phyloP scores from a whole-genome alignment of 352 stramenopile species.

The Phytophthora rubi region DNA sequence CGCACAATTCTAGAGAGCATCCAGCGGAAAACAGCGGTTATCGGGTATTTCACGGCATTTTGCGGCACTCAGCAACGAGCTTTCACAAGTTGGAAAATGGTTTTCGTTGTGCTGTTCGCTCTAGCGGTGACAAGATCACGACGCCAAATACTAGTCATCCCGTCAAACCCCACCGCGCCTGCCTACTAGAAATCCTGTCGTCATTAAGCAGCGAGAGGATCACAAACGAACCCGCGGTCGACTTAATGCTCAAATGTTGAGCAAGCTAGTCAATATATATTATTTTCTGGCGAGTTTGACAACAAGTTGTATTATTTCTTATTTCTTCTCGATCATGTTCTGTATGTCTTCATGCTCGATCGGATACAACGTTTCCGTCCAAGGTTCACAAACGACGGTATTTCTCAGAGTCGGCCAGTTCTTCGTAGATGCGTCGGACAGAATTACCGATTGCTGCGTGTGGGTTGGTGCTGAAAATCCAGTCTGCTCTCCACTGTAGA shows the following conservation, averaged over 20 bases:
- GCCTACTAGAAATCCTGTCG: neutral
- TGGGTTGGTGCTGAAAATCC: neutral
- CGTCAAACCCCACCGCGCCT: neutral
- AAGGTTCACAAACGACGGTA: constrained; percentile 2
- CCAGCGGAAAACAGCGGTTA: neutral
- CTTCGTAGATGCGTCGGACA: neutral
- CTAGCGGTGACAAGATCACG: neutral
- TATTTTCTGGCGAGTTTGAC: neutral
- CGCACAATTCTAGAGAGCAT: neutral
- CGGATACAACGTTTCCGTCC: constrained; percentile 9
- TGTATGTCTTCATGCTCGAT: constrained; percentile 12
- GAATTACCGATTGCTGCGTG: neutral
- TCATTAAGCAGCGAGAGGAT: no score
- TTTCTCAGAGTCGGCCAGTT: constrained; percentile 3
- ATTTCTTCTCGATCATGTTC: neutral
- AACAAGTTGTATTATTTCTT: neutral
- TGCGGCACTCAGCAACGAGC: no score
- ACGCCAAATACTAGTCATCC: neutral
- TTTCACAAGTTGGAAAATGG: neutral
- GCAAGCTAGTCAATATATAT: no score
- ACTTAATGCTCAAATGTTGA: no score
- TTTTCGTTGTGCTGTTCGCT: neutral
- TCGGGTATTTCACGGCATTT: neutral
- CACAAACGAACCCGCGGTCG: no score
- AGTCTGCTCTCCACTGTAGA: neutral